Evolutionary conservation across 2,329 filamentous ascomycete species (phyloP).

Genomic region (Fusarium buharicum): DNA sequence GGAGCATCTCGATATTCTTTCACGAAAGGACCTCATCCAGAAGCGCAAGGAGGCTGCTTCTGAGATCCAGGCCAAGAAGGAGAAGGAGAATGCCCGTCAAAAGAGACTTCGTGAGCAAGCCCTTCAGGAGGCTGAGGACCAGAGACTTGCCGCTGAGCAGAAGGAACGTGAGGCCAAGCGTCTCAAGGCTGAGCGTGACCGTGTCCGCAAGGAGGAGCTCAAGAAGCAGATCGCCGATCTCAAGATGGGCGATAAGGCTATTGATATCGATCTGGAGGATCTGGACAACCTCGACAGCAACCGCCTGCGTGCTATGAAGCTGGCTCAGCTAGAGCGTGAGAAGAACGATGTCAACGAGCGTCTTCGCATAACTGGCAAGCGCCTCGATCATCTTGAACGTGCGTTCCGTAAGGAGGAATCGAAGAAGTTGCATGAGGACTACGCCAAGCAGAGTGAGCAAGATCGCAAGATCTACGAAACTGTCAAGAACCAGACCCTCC

Average conservation of each 20-base stretch:
- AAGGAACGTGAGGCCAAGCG: conserved; percentile 89
- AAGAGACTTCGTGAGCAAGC: conserved; percentile 89
- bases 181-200: conserved; percentile 85
- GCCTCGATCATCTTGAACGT: conserved; percentile 95
- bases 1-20: conserved; percentile 86
- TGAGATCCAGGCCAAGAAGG: conserved; percentile 85
- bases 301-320: conserved; percentile 91
- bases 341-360: conserved; percentile 96
- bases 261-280: conserved; percentile 81
- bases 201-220: conserved; percentile 90
- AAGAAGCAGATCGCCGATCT: conserved; percentile 93
- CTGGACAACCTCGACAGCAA: conserved; percentile 89
- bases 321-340: conserved; percentile 95
- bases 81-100: conserved; percentile 90
- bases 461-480: conserved; percentile 85
- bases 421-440: conserved; percentile 90
- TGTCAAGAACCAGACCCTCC: conserved; percentile 79
- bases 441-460: conserved; percentile 80
- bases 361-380: conserved; percentile 90
- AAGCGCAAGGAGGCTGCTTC: conserved; percentile 98
- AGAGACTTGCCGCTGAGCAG: conserved; percentile 90
- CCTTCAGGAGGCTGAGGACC: conserved; percentile 87
- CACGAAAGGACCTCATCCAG: conserved; percentile 89
- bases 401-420: conserved; percentile 95
- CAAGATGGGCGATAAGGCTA: conserved; percentile 83